Conservation (phyloP, 108 stramenopile genomes). For the Cyclotella distinguenda region DNA sequence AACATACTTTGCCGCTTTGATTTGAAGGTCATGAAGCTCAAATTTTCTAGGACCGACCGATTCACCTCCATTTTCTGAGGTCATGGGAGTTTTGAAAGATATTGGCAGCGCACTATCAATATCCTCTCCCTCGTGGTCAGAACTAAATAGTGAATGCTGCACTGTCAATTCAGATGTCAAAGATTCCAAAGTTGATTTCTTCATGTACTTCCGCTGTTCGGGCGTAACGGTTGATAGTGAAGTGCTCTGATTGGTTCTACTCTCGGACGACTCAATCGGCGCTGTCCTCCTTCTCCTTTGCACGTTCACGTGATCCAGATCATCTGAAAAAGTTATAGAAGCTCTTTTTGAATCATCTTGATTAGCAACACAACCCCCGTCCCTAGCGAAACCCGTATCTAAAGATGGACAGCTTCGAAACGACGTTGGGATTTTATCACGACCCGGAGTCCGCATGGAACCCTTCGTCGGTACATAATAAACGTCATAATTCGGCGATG, state of each 20-base stretch:
- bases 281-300: too few species aligned
- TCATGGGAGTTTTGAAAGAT: too few species aligned
- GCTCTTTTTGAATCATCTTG: too few species aligned
- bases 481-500: too few species aligned
- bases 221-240: conserved; percentile 4
- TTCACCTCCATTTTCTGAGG: background rate
- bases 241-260: background rate
- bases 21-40: background rate
- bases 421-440: background rate
- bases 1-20: background rate
- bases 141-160: background rate
- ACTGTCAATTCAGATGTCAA: background rate
- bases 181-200: background rate
- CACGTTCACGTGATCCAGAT: too few species aligned
- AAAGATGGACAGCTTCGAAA: too few species aligned
- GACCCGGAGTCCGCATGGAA: background rate
- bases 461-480: background rate
- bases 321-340: too few species aligned
- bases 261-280: background rate
- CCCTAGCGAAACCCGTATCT: too few species aligned
- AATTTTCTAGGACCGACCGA: background rate
- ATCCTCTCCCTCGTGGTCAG: background rate
- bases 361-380: too few species aligned
- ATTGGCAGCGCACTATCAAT: background rate
- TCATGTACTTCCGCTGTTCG: background rate